A percentile compares a stretch with the other conserved stretches of the same genome.
These are phyloP conservation scores for Candida neerlandica DNA, from an alignment of 1,139 yeast species.

Conservation along the genomic window DNA sequence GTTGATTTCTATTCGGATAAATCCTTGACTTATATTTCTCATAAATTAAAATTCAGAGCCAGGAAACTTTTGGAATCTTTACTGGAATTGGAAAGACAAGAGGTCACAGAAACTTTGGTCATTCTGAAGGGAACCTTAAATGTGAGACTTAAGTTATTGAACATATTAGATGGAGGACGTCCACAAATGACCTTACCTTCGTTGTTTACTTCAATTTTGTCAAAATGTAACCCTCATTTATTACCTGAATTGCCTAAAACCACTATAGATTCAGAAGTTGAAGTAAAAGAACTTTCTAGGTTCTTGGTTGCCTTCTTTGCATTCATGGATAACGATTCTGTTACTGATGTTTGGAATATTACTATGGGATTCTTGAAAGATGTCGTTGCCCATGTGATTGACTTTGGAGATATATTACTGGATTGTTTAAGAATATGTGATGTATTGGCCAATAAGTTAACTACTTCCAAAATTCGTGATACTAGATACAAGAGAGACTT, in stretches of 20 bases:
- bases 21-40: slow-evolving; percentile 61
- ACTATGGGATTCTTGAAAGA: slow-evolving; percentile 63
- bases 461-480: slow-evolving; percentile 61
- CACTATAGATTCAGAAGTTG: slow-evolving; percentile 41
- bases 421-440: slow-evolving; percentile 53
- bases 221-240: slow-evolving; percentile 34
- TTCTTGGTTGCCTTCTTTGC: slow-evolving; percentile 63
- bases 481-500: slow-evolving; percentile 68
- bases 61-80: slow-evolving; percentile 70
- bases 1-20: slow-evolving; percentile 23
- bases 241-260: slow-evolving; percentile 41
- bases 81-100: slow-evolving; percentile 70
- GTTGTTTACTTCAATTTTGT: slow-evolving; percentile 56
- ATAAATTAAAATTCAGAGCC: slow-evolving; percentile 72
- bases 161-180: slow-evolving; percentile 82
- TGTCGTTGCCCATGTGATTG: slow-evolving; percentile 47
- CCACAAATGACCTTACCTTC: slow-evolving; percentile 76
- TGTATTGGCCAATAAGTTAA: slow-evolving; percentile 56
- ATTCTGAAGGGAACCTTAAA: slow-evolving; percentile 28
- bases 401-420: slow-evolving; percentile 54
- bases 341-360: slow-evolving; percentile 73
- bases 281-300: slow-evolving; percentile 43
- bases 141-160: slow-evolving; percentile 52
- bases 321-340: slow-evolving; percentile 71
- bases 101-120: slow-evolving; percentile 68